Percentiles rank a stretch among this genome's conserved stretches.
Conservation (phyloP, 202 grass and related monocot species). For the Sporobolus alterniflorus region DNA sequence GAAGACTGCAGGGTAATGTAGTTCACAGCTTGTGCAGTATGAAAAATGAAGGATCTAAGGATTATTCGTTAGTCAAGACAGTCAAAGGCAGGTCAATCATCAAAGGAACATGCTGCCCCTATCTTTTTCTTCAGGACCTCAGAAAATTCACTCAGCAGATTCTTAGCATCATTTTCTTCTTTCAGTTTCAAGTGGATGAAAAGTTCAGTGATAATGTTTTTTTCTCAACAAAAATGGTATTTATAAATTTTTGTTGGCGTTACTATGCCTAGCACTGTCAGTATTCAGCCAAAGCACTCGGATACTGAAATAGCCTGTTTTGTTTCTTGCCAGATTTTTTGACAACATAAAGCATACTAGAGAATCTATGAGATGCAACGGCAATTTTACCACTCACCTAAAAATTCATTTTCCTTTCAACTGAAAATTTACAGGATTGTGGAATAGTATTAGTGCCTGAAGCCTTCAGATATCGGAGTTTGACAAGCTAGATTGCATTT, state of each 20-base stretch:
- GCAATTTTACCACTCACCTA: neutral
- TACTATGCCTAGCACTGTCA: neutral
- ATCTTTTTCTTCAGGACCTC: neutral
- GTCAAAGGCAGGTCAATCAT: neutral
- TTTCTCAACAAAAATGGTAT: too few species aligned
- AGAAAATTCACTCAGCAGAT: neutral
- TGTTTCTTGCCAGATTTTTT: neutral
- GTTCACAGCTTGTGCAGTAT: slow-evolving; percentile 15
- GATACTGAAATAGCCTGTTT: neutral
- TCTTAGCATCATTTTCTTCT: neutral
- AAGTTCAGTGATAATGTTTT: too few species aligned
- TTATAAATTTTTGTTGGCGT: neutral
- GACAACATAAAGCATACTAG: neutral
- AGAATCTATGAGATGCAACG: neutral
- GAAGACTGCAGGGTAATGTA: neutral
- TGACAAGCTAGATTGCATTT: too few species aligned
- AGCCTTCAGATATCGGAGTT: neutral
- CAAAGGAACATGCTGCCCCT: neutral
- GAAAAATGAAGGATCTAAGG: neutral
- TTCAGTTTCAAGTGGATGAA: neutral
- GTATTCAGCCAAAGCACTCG: neutral
- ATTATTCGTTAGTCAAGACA: neutral
- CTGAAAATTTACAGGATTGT: neutral
- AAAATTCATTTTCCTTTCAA: neutral
- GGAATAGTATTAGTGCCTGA: neutral